phyloP scores from a whole-genome alignment of 495 filamentous ascomycete genomes.

The Durotheca rogersii region DNA sequence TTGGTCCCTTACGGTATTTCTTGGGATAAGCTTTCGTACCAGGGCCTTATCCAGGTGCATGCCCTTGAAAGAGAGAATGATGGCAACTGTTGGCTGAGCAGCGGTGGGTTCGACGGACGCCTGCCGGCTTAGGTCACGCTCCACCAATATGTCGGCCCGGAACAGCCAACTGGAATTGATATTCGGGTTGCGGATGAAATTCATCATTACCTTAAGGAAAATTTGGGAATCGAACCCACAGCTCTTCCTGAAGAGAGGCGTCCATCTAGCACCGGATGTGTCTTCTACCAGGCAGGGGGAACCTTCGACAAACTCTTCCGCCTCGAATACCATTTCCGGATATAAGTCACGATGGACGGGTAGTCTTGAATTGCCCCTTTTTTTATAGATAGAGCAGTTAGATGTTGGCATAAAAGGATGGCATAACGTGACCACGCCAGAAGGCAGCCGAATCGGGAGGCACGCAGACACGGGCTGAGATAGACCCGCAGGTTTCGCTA shows the following conservation, averaged over 20 bases:
- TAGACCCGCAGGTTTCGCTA: not conserved
- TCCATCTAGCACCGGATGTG: conserved; percentile 44
- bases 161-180: conserved; percentile 81
- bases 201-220: conserved; percentile 66
- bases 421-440: no score
- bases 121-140: conserved; percentile 36
- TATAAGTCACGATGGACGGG: conserved; percentile 17
- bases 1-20: conserved; percentile 74
- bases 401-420: conserved; percentile 12
- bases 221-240: conserved; percentile 60
- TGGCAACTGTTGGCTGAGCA: conserved; percentile 39
- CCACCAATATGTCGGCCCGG: conserved; percentile 78
- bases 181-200: conserved; percentile 81
- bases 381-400: conserved; percentile 13
- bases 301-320: conserved; percentile 39
- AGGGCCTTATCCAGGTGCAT: conserved; percentile 61
- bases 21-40: conserved; percentile 73
- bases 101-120: conserved; percentile 13
- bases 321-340: conserved; percentile 34
- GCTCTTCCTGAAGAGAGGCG: conserved; percentile 48
- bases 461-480: conserved; percentile 10
- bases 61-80: conserved; percentile 47
- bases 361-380: conserved; percentile 7
- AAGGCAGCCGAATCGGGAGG: no score
- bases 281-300: conserved; percentile 35